Conservation (phyloP, 352 stramenopile genomes). For the Pilasporangium apinafurcum region DNA sequence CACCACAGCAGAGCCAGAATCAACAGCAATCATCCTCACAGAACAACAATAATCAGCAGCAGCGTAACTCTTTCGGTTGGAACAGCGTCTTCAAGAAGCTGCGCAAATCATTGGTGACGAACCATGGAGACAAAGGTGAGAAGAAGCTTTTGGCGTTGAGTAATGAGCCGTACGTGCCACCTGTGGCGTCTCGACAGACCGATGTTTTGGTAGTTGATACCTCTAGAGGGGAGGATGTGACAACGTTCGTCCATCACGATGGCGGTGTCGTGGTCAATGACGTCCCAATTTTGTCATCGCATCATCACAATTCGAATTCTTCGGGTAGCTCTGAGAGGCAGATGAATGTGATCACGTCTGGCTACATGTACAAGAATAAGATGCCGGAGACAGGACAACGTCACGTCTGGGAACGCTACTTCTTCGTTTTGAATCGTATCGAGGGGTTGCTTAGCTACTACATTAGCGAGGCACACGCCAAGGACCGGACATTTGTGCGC, state of each 20-base stretch:
- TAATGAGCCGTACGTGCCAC: slow-evolving; percentile 60
- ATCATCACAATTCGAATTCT: slow-evolving; percentile 2
- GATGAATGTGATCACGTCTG: slow-evolving; percentile 67
- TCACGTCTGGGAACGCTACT: slow-evolving; percentile 82
- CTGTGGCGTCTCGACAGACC: slow-evolving; percentile 37
- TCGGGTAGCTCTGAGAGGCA: slow-evolving; percentile 17
- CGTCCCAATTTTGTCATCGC: slow-evolving; percentile 22
- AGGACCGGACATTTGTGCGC: slow-evolving; percentile 78
- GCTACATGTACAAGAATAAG: slow-evolving; percentile 89
- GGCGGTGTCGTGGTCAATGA: slow-evolving; percentile 60
- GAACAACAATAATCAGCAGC: neutral
- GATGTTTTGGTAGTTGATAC: slow-evolving; percentile 78
- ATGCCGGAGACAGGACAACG: slow-evolving; percentile 74
- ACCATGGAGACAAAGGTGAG: slow-evolving; percentile 42
- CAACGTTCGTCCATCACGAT: slow-evolving; percentile 72
- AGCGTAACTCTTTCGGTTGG: slow-evolving; percentile 64
- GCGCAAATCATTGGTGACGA: slow-evolving; percentile 73
- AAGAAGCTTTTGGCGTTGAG: slow-evolving; percentile 70
- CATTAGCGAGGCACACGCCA: slow-evolving; percentile 79
- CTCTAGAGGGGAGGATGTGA: slow-evolving; percentile 77
- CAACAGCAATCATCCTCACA: slow-evolving; percentile 12
- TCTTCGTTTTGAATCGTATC: slow-evolving; percentile 75
- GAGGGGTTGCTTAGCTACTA: slow-evolving; percentile 81
- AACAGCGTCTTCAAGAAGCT: slow-evolving; percentile 79
- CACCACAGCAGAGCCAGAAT: slow-evolving; percentile 18